These are phyloP conservation scores for Mortierella polycephala DNA, from an alignment of 371 early-diverging fungal genomes.

Conservation along the genomic window DNA sequence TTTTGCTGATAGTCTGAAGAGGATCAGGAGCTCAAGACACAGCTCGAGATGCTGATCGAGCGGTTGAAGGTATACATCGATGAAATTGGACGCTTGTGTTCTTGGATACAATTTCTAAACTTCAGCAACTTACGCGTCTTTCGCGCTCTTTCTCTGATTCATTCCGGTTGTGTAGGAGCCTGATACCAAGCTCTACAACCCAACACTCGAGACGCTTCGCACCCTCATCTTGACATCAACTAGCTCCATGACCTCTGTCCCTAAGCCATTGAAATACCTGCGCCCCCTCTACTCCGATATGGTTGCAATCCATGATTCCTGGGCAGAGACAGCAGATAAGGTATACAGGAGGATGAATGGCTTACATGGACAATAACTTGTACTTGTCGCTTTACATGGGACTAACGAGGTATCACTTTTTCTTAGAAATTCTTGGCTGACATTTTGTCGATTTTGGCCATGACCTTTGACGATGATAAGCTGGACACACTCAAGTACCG, in stretches of 20 bases:
- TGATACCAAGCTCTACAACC: slow-evolving; percentile 78
- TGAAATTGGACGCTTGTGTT: not conserved
- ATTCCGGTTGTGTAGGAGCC: slow-evolving; percentile 63
- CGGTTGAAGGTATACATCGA: slow-evolving; percentile 75
- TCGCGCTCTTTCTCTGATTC: not conserved
- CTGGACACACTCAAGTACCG: slow-evolving; percentile 89
- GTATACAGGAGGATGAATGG: slow-evolving; percentile 28
- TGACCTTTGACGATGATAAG: slow-evolving; percentile 93
- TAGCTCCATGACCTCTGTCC: slow-evolving; percentile 98
- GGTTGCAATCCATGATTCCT: slow-evolving; percentile 74
- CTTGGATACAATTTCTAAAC: not conserved
- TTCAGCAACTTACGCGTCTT: slow-evolving; percentile 13
- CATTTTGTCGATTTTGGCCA: slow-evolving; percentile 94
- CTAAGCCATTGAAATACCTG: slow-evolving; percentile 97
- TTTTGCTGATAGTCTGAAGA: slow-evolving; percentile 86
- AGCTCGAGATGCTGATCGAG: slow-evolving; percentile 94
- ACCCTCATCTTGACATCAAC: slow-evolving; percentile 93
- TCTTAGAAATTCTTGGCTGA: slow-evolving; percentile 85
- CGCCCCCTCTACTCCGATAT: slow-evolving; percentile 86
- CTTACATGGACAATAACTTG: not conserved
- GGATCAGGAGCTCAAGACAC: slow-evolving; percentile 91
- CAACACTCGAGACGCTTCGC: slow-evolving; percentile 88
- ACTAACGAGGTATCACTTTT: not conserved
- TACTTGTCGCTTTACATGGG: not conserved
- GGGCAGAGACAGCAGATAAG: slow-evolving; percentile 84